These are phyloP conservation scores for Gossypium herbaceum DNA, from an alignment of 345 rosid species.

Conservation along the genomic window DNA sequence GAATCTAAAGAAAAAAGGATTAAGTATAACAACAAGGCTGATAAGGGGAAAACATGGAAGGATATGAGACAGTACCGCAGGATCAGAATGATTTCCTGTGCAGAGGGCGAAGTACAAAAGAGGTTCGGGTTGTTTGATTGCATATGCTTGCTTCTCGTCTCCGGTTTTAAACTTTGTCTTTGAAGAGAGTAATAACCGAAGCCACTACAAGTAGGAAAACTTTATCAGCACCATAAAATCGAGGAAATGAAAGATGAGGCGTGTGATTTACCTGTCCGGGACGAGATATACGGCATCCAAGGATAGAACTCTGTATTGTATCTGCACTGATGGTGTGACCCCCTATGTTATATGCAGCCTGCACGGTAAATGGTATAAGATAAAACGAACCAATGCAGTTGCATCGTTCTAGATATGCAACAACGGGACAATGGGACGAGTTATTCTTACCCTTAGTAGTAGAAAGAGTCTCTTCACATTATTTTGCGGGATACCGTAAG, in stretches of 20 bases:
- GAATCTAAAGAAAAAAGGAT: conserved; percentile 47
- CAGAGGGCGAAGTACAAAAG: conserved; percentile 80
- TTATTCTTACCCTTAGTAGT: conserved; percentile 60
- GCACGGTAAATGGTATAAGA: conserved; percentile 25
- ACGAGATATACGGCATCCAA: conserved; percentile 84
- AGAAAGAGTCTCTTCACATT: conserved; percentile 75
- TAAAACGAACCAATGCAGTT: neutral
- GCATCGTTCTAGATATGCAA: neutral
- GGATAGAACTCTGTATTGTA: conserved; percentile 66
- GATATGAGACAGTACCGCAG: conserved; percentile 57
- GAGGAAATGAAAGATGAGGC: conserved; percentile 6
- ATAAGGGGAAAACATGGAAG: neutral
- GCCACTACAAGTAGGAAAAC: conserved; percentile 58
- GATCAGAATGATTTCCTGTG: conserved; percentile 93
- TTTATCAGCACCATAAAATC: conserved; percentile 17
- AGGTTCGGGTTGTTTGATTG: conserved; percentile 59
- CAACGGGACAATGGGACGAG: neutral
- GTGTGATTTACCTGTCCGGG: conserved; percentile 77
- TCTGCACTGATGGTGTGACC: conserved; percentile 90
- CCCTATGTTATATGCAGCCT: conserved; percentile 96
- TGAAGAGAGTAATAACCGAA: conserved; percentile 64
- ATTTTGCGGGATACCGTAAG: conserved; percentile 89
- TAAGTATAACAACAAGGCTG: neutral
- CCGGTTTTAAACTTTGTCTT: conserved; percentile 67
- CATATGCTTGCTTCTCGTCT: conserved; percentile 64